Percentiles rank a stretch among this genome's conserved stretches.
Evolutionary conservation across 75 land plant genomes (phyloP).

Genomic region (Pseudotsuga menziesii): DNA sequence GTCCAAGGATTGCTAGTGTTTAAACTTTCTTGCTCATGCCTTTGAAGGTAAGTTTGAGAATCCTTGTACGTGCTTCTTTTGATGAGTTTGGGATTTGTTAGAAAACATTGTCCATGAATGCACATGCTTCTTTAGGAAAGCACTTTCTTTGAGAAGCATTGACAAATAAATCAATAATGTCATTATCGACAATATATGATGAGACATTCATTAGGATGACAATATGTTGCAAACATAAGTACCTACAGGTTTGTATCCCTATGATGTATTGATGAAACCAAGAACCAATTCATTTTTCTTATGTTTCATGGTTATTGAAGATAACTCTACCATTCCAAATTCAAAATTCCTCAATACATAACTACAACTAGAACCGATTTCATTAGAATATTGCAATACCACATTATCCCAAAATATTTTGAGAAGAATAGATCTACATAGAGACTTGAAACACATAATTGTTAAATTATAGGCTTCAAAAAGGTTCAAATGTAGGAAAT

Average conservation of each 20-base stretch:
- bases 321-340: not conserved
- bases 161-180: not conserved
- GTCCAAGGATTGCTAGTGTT: too few relatives aligned
- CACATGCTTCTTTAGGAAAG: not conserved
- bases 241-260: not conserved
- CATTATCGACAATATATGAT: not conserved
- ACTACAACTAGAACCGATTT: not conserved
- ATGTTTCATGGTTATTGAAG: not conserved
- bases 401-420: not conserved
- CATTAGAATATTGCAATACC: not conserved
- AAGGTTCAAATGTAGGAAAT: not conserved
- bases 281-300: not conserved
- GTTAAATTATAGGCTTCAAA: not conserved
- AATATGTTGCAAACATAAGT: not conserved
- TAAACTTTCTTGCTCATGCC: too few relatives aligned
- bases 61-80: not conserved
- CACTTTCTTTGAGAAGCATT: not conserved
- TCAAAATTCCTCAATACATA: not conserved
- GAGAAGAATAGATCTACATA: not conserved
- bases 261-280: not conserved
- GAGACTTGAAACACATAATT: not conserved
- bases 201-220: not conserved
- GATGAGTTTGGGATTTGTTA: not conserved
- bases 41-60: slow-evolving; percentile 5
- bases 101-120: not conserved